Base-by-base conservation (phyloP, 257 asterid genomes). In the Echium plantagineum region DNA sequence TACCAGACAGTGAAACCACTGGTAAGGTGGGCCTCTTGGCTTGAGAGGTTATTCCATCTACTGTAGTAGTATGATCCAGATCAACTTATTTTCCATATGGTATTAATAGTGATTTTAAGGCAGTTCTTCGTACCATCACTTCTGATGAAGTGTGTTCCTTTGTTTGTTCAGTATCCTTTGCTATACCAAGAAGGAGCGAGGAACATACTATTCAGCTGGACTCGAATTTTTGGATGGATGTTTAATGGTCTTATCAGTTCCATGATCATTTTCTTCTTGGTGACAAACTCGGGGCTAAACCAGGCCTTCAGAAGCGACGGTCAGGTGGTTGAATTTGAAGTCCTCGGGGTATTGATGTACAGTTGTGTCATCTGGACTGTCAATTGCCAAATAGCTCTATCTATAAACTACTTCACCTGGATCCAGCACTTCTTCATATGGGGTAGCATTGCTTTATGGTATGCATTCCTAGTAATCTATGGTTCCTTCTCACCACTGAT, bases 301-400 rank as follows among this genome's bases (percentile, higher is more conserved):
- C 94, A 81, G 53, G 79, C 76, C 18, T 83, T 83, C 77, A 60
- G 66, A 51, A 64, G 62, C 6, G 66, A 69, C 0, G 94, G 95
- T 0, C 69, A 81, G 60, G 56, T 66, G 1, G 87, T 79, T 1
- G 95, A 78, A 7, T 67, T 72, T 62, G 84, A 86, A 31, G 78
- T 83, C 13, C 72, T 86, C 5, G 89, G 95, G 3, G 78, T 84
- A 12, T 74, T 84, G 15, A 80, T 86, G 85, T 86, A 81, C 80
- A 86, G 87, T 7, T 81, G 94, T 26, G 83, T 86, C 1, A 83
- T 86, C 10, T 86, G 95, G 95, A 93, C 80, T 2, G 95, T 84
- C 59, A 86, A 86, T 75, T 81, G 87, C 78, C 95, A 86, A 68
- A 83, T 86, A 82, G 95, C 90, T 7, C 72, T 86, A 6, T 68